Base-by-base conservation (phyloP, 2,329 filamentous ascomycete species). In the Boeremia exigua region DNA sequence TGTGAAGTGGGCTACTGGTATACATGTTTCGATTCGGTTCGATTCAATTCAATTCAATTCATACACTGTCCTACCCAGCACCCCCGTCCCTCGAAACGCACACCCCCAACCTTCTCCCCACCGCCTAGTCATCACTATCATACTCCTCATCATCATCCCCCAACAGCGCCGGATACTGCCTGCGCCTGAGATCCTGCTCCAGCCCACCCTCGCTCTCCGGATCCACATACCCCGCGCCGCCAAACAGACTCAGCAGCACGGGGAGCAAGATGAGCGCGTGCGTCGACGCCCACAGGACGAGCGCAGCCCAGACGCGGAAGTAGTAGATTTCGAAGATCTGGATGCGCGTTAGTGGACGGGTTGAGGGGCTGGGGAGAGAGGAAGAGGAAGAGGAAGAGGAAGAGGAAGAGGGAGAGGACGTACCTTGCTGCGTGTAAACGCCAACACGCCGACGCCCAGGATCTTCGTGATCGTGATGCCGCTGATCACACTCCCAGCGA, bases 311-410 rank as follows among this genome's bases (percentile, higher is more conserved):
- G 38, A 99, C 90, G 38, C 95, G 86, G 83, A 99, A 99, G 78
- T 99, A 99, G 79, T 99, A 99, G 54, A 99, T 92, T 80, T 99
- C 96, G 69, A 99, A 99, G 71, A 99, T 99, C 85, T 75, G 51
- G 25, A 33, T 2, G 9, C 42, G 17, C 28, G 12, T 29, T 12
- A n/a, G n/a, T n/a, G n/a, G n/a, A n/a, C n/a, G n/a, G n/a, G n/a
- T n/a, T n/a, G n/a, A n/a, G n/a, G n/a, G n/a, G n/a, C n/a, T n/a
- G n/a, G n/a, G n/a, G n/a, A n/a, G n/a, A n/a, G 4, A 15, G 14
- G 25, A 5, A 11, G 28, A 6, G 23, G 30, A 27, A 29, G 33
- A 44, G 17, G 28, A n/a, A n/a, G 4, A 15, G 14, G 25, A 5
- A 11, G 28, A 6, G 23, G 30, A 27, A 29, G 33, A 44, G 17